These are phyloP conservation scores for Geoglossum cookeanum DNA, from an alignment of 2,329 filamentous ascomycete genomes.

Conservation along the genomic window DNA sequence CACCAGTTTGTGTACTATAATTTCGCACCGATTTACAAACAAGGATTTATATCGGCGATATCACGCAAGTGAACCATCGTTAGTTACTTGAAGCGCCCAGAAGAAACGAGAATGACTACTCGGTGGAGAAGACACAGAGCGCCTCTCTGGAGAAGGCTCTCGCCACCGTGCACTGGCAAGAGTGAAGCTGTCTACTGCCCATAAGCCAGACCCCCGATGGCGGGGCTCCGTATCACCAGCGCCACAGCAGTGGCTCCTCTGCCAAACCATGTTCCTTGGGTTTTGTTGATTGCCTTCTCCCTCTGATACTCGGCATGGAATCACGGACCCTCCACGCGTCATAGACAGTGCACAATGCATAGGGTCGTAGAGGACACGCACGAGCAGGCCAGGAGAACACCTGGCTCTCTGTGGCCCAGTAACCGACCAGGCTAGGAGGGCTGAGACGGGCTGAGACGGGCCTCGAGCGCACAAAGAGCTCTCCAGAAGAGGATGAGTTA, in stretches of 20 bases:
- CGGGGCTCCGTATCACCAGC: background rate
- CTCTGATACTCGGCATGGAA: background rate
- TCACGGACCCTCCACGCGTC: background rate
- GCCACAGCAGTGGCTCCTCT: background rate
- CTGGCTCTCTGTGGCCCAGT: background rate
- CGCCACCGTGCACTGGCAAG: too few relatives aligned
- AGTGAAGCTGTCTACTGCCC: too few relatives aligned
- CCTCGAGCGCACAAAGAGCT: background rate
- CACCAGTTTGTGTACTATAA: background rate
- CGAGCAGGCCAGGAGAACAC: background rate
- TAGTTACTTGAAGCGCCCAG: too few relatives aligned
- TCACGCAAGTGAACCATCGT: too few relatives aligned
- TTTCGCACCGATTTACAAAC: background rate
- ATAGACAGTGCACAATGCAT: background rate
- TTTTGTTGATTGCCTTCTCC: background rate
- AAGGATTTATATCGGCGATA: background rate
- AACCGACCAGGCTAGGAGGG: background rate
- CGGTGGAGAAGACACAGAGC: too few relatives aligned
- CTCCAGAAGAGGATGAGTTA: background rate
- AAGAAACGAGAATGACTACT: too few relatives aligned
- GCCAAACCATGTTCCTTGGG: background rate
- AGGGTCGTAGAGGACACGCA: too few relatives aligned
- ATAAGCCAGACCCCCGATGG: too few relatives aligned
- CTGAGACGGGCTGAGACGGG: background rate
- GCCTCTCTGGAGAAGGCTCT: too few relatives aligned